Conservation (phyloP, 495 filamentous ascomycete species). For the Immersiella caudata region DNA sequence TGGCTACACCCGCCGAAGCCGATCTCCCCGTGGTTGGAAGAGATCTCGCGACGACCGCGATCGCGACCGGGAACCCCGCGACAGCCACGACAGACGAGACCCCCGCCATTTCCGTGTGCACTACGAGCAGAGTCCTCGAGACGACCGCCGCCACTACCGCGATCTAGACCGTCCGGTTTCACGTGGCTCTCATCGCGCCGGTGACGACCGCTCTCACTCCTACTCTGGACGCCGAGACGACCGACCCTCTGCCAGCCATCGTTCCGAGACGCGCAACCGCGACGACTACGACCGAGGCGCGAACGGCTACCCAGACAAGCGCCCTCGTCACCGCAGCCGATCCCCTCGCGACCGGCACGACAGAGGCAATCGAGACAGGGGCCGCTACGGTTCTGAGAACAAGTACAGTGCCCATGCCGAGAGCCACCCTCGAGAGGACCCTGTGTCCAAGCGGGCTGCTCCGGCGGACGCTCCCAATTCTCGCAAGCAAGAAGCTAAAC, state of each 20-base stretch:
- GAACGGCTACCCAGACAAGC: constrained; percentile 59
- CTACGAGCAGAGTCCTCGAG: constrained; percentile 57
- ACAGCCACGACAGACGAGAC: constrained; percentile 20
- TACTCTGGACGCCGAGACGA: constrained; percentile 54
- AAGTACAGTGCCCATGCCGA: constrained; percentile 49
- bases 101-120: constrained; percentile 62
- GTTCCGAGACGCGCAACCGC: constrained; percentile 26
- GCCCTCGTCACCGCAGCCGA: constrained; percentile 67
- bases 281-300: constrained; percentile 37
- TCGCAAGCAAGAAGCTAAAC: constrained; percentile 68
- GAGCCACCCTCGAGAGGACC: constrained; percentile 41
- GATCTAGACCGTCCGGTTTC: constrained; percentile 66
- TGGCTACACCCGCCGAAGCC: constrained; percentile 44
- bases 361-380: constrained; percentile 45
- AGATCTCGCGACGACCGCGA: constrained; percentile 65
- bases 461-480: constrained; percentile 39
- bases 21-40: constrained; percentile 62
- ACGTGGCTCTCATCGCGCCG: constrained; percentile 46
- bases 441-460: constrained; percentile 36
- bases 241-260: constrained; percentile 19
- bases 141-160: constrained; percentile 52
- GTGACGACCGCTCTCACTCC: constrained; percentile 54
- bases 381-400: constrained; percentile 29
- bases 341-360: constrained; percentile 57
- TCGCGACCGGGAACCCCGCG: constrained; percentile 52